These are phyloP conservation scores for Pythium monospermum DNA, from an alignment of 352 stramenopile species.

Conservation along the genomic window DNA sequence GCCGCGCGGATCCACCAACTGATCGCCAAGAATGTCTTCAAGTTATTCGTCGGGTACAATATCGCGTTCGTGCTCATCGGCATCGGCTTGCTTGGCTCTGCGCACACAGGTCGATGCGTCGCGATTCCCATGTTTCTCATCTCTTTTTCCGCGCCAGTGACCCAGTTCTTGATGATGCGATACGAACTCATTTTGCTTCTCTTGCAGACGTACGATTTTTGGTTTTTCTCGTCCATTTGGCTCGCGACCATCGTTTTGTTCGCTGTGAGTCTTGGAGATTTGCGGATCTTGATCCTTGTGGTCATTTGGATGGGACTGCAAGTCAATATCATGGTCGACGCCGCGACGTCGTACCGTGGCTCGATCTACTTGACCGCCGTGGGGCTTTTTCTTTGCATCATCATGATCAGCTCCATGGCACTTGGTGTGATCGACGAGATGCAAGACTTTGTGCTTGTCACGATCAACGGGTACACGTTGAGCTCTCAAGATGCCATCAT, in stretches of 20 bases:
- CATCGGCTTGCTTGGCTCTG: neutral
- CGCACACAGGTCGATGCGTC: neutral
- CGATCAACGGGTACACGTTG: constrained; percentile 6
- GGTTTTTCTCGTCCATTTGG: constrained; percentile 29
- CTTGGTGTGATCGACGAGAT: neutral
- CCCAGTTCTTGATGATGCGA: constrained; percentile 8
- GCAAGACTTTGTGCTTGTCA: constrained; percentile 9
- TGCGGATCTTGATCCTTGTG: constrained; percentile 7
- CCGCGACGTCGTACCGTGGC: constrained; percentile 9
- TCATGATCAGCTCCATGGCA: constrained; percentile 2
- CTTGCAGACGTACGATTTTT: constrained; percentile 34
- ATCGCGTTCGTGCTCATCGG: neutral
- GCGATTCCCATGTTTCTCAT: constrained; percentile 5
- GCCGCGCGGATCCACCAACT: neutral
- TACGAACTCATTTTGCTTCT: constrained; percentile 24
- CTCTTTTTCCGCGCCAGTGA: neutral
- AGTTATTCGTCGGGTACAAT: neutral
- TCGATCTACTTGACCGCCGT: constrained; percentile 7
- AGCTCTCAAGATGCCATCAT: constrained; percentile 13
- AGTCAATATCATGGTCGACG: constrained; percentile 27
- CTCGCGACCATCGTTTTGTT: constrained; percentile 14
- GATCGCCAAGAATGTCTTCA: neutral
- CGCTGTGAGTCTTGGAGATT: constrained; percentile 16
- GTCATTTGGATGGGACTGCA: constrained; percentile 23
- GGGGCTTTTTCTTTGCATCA: neutral